These are phyloP conservation scores for Alternaria metachromatica DNA, from an alignment of 2,329 filamentous ascomycete species.

Conservation along the genomic window DNA sequence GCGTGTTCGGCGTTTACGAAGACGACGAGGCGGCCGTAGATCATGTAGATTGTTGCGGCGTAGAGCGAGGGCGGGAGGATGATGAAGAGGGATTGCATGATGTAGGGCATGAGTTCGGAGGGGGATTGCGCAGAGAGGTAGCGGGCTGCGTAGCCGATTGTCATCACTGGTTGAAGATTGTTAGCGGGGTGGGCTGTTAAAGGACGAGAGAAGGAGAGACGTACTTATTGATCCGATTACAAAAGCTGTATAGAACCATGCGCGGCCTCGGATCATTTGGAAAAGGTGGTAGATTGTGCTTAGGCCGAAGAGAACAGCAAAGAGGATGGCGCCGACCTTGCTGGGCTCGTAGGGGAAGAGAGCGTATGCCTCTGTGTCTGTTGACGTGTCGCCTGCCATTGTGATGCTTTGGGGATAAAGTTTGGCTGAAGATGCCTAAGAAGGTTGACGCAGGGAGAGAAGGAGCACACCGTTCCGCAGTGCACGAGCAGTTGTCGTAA, in stretches of 20 bases:
- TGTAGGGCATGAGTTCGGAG: conserved; percentile 34
- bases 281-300: conserved; percentile 25
- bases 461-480: background rate
- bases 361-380: background rate
- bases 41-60: conserved; percentile 56
- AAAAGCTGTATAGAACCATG: conserved; percentile 33
- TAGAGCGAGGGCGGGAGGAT: conserved; percentile 54
- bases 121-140: conserved; percentile 24
- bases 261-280: conserved; percentile 23
- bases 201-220: background rate
- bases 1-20: conserved; percentile 49
- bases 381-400: conserved; percentile 16
- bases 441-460: background rate
- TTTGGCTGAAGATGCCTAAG: background rate
- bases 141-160: conserved; percentile 24
- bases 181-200: background rate
- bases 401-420: background rate
- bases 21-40: conserved; percentile 47
- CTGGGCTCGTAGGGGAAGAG: conserved; percentile 28
- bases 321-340: conserved; percentile 13
- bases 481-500: background rate
- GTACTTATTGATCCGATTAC: conserved; percentile 24
- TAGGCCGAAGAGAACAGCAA: conserved; percentile 21
- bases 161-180: conserved; percentile 23
- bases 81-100: conserved; percentile 48